phyloP scores from a whole-genome alignment of 2,329 filamentous ascomycete species.

The Didymella segeticola region DNA sequence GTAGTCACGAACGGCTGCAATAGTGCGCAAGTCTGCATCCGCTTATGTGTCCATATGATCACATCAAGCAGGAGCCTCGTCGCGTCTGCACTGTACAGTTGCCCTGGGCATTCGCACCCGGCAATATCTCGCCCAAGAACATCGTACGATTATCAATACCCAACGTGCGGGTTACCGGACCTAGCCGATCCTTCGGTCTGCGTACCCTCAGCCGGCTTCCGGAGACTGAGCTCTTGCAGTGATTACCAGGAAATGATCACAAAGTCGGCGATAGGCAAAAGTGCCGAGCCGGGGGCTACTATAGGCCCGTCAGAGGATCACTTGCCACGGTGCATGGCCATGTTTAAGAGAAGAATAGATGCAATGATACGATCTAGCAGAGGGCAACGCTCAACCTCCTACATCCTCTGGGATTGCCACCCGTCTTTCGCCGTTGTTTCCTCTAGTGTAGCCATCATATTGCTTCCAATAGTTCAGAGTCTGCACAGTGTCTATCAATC shows the following conservation, averaged over 20 bases:
- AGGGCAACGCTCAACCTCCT: not conserved
- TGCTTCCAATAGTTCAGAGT: not conserved
- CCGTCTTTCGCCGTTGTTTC: not conserved
- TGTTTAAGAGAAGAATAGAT: not conserved
- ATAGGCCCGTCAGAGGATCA: not conserved
- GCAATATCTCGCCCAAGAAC: not conserved
- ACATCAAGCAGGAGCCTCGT: not conserved
- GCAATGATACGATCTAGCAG: not conserved
- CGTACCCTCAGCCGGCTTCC: not conserved
- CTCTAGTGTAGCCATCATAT: not conserved
- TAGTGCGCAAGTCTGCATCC: not conserved
- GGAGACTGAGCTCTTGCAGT: not conserved
- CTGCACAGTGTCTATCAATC: not conserved
- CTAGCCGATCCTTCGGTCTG: not conserved
- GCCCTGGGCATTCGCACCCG: not conserved
- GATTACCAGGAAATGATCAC: not conserved
- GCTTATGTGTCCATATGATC: not conserved
- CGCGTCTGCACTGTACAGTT: not conserved
- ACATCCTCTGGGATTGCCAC: not conserved
- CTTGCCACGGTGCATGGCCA: not conserved
- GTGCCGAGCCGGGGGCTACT: not conserved
- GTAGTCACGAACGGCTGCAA: not conserved
- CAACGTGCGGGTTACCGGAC: not conserved
- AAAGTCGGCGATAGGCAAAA: not conserved
- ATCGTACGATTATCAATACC: not conserved